Conservation (phyloP, 2,329 filamentous ascomycete genomes). For the Davidsoniella australis region DNA sequence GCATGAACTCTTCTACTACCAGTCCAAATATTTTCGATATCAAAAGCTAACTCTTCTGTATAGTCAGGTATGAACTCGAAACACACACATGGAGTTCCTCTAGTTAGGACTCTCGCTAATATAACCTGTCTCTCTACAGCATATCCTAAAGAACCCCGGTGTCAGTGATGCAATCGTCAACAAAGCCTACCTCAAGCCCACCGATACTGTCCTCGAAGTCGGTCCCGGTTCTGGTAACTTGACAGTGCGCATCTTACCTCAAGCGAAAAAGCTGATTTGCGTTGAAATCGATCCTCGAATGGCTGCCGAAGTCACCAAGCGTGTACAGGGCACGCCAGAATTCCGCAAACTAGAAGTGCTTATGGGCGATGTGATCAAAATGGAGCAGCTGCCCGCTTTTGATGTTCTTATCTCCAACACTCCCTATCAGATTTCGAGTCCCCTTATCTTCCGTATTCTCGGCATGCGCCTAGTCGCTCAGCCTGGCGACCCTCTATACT, state of each 20-base stretch:
- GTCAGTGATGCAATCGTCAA: constrained; percentile 53
- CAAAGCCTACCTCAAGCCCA: constrained; percentile 81
- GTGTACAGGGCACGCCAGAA: constrained; percentile 76
- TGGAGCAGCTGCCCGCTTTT: constrained; percentile 55
- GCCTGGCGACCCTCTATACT: constrained; percentile 78
- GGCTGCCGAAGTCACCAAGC: constrained; percentile 87
- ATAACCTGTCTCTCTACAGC: constrained; percentile 26
- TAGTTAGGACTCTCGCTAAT: too few relatives aligned
- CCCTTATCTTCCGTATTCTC: constrained; percentile 79
- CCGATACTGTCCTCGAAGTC: constrained; percentile 78
- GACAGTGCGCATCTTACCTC: constrained; percentile 75
- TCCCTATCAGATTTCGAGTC: constrained; percentile 69
- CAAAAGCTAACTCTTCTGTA: constrained; percentile 1
- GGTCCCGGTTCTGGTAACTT: constrained; percentile 80
- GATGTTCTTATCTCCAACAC: constrained; percentile 64
- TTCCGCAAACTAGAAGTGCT: constrained; percentile 75
- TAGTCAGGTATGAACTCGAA: constrained; percentile 6
- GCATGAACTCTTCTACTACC: not conserved
- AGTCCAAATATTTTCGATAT: not conserved
- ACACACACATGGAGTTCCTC: not conserved
- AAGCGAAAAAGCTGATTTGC: constrained; percentile 64
- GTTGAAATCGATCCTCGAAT: constrained; percentile 93
- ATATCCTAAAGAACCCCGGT: constrained; percentile 85
- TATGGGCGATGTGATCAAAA: constrained; percentile 82
- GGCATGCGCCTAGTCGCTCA: constrained; percentile 72